Base-by-base conservation (phyloP, 1,139 yeast species). In the Yamadazyma spencermartinsiae region DNA sequence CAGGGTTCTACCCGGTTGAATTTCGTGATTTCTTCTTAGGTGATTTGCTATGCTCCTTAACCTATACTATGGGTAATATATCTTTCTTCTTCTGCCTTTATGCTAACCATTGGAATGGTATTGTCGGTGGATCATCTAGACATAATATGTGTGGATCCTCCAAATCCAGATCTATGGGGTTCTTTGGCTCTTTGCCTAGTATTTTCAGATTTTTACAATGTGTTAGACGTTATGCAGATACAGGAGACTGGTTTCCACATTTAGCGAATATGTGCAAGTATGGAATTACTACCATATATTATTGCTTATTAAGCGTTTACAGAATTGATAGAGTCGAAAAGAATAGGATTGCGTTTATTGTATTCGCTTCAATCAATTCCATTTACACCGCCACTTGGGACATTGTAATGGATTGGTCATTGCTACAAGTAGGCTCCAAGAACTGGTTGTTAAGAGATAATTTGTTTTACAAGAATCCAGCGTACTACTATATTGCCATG, bases 241-340 rank as follows among this genome's bases (percentile, higher is more conserved):
- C 97, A 0, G 92, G 95, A 1, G 96, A 90, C 54, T 83, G 90
- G 86, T 94, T 92, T 56, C 99, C 99, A 1, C 99, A 92, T 72
- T 65, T 92, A 44, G 92, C 96, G n/a, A 92, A 92, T 55, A 87
- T 88, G 73, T 53, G 71, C 32, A 92, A 92, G 59, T 92, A 90
- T 58, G 55, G 75, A 1, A 63, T 84, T 25, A 76, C 89, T 2
- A 74, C 86, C 2, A 49, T 77, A 18, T 88, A 86, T 61, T 83
- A 86, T 60, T 77, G 81, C 52, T 68, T 84, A n/a, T 68, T 92
- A 48, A 86, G 95, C 63, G 66, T 84, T 21, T 90, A 88, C 57
- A 77, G 98, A 50, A 85, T 87, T 37, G 73, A 80, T 30, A 65
- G 71, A 11, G 51, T 65, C 0, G 43, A 55, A 1, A 52, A 57